Base-by-base conservation (phyloP, 352 stramenopile genomes). In the Plasmopara muralis region DNA sequence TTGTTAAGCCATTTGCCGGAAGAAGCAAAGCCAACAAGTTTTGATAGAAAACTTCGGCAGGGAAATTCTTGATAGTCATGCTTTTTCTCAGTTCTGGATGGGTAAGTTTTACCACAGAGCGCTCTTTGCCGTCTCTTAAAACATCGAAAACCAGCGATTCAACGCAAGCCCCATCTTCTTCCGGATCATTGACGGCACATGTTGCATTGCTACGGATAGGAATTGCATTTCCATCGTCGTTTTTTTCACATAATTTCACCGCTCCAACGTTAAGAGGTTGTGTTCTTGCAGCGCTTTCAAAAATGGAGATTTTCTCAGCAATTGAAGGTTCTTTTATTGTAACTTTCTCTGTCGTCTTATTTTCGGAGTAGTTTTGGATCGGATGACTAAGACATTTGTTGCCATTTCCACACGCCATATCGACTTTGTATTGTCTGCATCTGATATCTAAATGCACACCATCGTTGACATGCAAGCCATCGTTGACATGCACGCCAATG, bases 1-100 rank as follows among this genome's bases (percentile, higher is more conserved):
- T 74, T 6, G 49, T 49, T 6, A 93, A 56, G 9, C 58, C 57
- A 51, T 90, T 91, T 5, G 74, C 55, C 5, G 75, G 78, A 1
- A 93, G 61, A 16, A 88, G 61, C 8, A 91, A 34, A 6, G 61
- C 83, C 12, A 90, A 34, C 6, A 93, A 46, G 18, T 80, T 87
- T 44, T 66, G 66, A 29, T 86, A 83, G 20, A 72, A 60, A 10
- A 89, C 18, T 1, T 74, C 67, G 6, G 48, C 60, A 3, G 79
- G 75, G 33, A 85, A 79, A 8, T 83, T 70, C 20, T 71, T 71
- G 1, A 87, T 54, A 2, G 62, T 15, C 15, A 85, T 9, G 0
- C 66, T 70, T 14, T 54, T 64, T 39, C 69, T 74, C 50, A 90
- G 76, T 12, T 75, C 60, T 0, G 65, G 61, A 52, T 87, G 76